Evolutionary conservation across 2,329 filamentous ascomycete genomes (phyloP).

Genomic region (Colletotrichum sp.): DNA sequence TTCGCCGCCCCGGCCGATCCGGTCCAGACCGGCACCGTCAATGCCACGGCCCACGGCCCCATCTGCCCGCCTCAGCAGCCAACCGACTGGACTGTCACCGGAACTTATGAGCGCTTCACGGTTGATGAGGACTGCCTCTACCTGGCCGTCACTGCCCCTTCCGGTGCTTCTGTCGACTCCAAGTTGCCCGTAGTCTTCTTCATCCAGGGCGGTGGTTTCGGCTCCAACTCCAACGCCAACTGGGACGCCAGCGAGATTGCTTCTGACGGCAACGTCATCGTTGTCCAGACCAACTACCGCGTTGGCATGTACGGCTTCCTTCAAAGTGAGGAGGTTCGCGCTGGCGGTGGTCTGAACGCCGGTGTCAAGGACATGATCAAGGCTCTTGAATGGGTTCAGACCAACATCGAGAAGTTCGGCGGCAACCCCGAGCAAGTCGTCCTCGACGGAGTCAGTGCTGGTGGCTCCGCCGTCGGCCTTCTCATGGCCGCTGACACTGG

Average conservation of each 20-base stretch:
- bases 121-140: conserved; percentile 72
- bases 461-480: conserved; percentile 67
- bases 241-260: conserved; percentile 66
- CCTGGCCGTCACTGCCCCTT: conserved; percentile 67
- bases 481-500: conserved; percentile 64
- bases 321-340: conserved; percentile 28
- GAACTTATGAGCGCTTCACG: conserved; percentile 19
- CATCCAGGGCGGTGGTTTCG: conserved; percentile 67
- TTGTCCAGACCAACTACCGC: conserved; percentile 79
- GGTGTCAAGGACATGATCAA: conserved; percentile 41
- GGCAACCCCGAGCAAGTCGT: conserved; percentile 72
- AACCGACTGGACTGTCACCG: conserved; percentile 20
- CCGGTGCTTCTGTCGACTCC: conserved; percentile 48
- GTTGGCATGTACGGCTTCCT: conserved; percentile 79
- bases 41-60: conserved; percentile 45
- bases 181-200: conserved; percentile 68
- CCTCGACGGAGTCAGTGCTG: conserved; percentile 72
- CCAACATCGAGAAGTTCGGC: conserved; percentile 70
- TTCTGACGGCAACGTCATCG: conserved; percentile 65
- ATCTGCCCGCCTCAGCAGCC: conserved; percentile 35
- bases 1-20: conserved; percentile 70
- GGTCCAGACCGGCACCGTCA: conserved; percentile 45
- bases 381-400: conserved; percentile 72
- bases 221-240: conserved; percentile 50
- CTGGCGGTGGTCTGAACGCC: conserved; percentile 13